phyloP scores from a whole-genome alignment of 2,329 filamentous ascomycete genomes.

The Acarospora socialis region DNA sequence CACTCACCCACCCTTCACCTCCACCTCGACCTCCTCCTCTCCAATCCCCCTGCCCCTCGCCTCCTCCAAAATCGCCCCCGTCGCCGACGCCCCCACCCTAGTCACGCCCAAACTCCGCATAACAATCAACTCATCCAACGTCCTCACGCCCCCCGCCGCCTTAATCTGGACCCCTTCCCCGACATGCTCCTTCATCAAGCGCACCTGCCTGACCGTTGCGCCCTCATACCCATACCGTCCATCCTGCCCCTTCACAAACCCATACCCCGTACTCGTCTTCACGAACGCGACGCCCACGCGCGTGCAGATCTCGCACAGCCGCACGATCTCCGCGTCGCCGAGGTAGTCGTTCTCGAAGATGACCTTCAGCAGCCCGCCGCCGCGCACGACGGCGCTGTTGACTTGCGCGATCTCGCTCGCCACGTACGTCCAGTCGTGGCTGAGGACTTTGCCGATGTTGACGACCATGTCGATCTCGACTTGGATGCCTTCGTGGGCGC shows the following conservation, averaged over 20 bases:
- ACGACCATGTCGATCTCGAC: slow-evolving; percentile 47
- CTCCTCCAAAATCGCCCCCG: slow-evolving; percentile 40
- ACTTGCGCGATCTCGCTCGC: slow-evolving; percentile 36
- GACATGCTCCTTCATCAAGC: slow-evolving; percentile 38
- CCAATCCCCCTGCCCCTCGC: slow-evolving; percentile 15
- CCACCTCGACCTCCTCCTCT: no score
- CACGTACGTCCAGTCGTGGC: slow-evolving; percentile 44
- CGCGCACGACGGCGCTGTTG: slow-evolving; percentile 33
- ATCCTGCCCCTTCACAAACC: no score
- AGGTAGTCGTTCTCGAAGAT: slow-evolving; percentile 51
- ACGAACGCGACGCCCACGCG: slow-evolving; percentile 38
- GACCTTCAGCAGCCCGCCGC: slow-evolving; percentile 40
- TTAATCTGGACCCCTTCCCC: slow-evolving; percentile 36
- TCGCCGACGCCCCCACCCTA: slow-evolving; percentile 41
- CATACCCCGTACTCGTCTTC: slow-evolving; percentile 48
- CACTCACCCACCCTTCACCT: no score
- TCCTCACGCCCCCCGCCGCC: slow-evolving; percentile 43
- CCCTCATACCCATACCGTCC: no score
- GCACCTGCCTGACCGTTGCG: slow-evolving; percentile 37
- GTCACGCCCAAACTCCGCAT: slow-evolving; percentile 44
- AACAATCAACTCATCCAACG: slow-evolving; percentile 33
- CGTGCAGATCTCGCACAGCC: slow-evolving; percentile 42
- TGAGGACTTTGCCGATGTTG: slow-evolving; percentile 44
- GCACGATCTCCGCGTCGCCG: slow-evolving; percentile 33
- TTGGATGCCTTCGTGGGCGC: no score